Conservation (phyloP, 345 rosid species). For the Citrus medica region DNA sequence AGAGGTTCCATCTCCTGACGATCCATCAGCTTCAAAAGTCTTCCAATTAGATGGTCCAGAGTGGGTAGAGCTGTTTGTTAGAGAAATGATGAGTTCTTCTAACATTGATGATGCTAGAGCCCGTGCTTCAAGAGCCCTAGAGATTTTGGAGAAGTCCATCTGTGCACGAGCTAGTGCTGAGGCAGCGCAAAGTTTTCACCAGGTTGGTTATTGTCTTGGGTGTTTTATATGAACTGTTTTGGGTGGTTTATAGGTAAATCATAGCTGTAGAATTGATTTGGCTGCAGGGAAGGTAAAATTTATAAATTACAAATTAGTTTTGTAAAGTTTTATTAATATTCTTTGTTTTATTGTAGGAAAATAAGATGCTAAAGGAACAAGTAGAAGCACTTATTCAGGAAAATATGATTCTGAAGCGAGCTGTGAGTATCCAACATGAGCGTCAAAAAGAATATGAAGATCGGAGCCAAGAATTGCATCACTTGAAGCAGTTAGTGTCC, state of each 20-base stretch:
- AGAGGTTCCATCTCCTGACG: slow-evolving; percentile 29
- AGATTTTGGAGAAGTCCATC: slow-evolving; percentile 74
- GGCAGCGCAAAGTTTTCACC: slow-evolving; percentile 46
- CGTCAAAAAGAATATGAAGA: slow-evolving; percentile 64
- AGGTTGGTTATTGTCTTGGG: slow-evolving; percentile 33
- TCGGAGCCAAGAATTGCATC: slow-evolving; percentile 65
- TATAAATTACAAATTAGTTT: not conserved
- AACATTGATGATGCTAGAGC: slow-evolving; percentile 73
- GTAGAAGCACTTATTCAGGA: slow-evolving; percentile 67
- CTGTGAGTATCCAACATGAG: slow-evolving; percentile 79
- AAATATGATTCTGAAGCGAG: slow-evolving; percentile 69
- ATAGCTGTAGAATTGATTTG: not conserved
- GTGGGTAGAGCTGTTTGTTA: slow-evolving; percentile 82
- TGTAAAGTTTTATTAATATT: not conserved
- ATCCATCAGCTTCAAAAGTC: slow-evolving; percentile 27
- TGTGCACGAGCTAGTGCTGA: slow-evolving; percentile 55
- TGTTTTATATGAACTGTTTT: not conserved
- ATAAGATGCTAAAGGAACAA: slow-evolving; percentile 64
- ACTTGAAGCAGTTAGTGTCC: slow-evolving; percentile 63
- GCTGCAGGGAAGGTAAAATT: not conserved
- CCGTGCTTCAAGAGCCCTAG: slow-evolving; percentile 79
- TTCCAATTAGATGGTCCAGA: slow-evolving; percentile 55
- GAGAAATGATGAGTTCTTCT: slow-evolving; percentile 70
- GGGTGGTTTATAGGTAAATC: not conserved
- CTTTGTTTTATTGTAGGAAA: slow-evolving; percentile 39